Percentiles rank a stretch among this genome's conserved stretches.
These are phyloP conservation scores for Cladorrhinum sp. DNA, from an alignment of 2,329 filamentous ascomycete genomes.

Conservation along the genomic window DNA sequence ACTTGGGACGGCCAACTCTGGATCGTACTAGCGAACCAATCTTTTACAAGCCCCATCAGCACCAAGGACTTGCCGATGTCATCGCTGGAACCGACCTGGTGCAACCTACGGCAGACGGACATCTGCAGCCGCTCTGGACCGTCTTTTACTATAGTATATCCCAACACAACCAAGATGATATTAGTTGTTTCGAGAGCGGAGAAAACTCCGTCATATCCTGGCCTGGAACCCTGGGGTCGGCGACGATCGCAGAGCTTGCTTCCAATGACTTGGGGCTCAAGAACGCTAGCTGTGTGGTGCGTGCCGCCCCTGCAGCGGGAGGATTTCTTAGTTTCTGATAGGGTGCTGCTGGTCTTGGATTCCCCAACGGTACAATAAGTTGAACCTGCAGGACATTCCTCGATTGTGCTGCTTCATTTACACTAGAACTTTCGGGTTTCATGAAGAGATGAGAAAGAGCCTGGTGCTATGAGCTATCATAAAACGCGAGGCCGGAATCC, in stretches of 20 bases:
- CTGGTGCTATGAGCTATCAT: neutral
- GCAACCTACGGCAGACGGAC: neutral
- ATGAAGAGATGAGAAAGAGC: neutral
- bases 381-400: slow-evolving; percentile 4
- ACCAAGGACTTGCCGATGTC: slow-evolving; percentile 1
- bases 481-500: neutral
- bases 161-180: neutral
- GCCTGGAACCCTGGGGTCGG: neutral
- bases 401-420: neutral
- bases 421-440: neutral
- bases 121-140: neutral
- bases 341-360: neutral
- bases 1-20: neutral
- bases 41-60: neutral
- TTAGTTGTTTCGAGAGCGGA: neutral
- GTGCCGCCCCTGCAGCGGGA: slow-evolving; percentile 21
- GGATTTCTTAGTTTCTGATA: slow-evolving; percentile 4
- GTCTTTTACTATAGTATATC: neutral
- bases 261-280: slow-evolving; percentile 8
- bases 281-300: slow-evolving; percentile 3
- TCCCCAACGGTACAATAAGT: neutral
- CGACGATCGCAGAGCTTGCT: slow-evolving; percentile 8
- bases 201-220: neutral
- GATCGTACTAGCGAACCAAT: slow-evolving; percentile 3
- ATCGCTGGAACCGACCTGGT: neutral